phyloP scores from a whole-genome alignment of 2,329 filamentous ascomycete species.

The Calonectria henricotiae region DNA sequence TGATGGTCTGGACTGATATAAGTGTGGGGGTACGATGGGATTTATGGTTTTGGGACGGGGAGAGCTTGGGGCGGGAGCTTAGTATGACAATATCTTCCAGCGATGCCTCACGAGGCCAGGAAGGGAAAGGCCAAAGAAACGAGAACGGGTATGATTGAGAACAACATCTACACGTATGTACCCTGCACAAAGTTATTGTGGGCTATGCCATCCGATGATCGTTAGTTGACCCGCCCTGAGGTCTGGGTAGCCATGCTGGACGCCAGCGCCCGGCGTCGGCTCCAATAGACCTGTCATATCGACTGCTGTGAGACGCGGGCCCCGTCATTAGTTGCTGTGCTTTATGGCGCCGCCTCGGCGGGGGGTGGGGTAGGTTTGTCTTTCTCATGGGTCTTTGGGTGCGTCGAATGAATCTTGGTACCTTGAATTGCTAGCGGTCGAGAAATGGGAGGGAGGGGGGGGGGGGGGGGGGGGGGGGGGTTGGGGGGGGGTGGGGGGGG shows the following conservation, averaged over 20 bases:
- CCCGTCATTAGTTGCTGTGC: slow-evolving; percentile 49
- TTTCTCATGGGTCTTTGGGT: slow-evolving; percentile 14
- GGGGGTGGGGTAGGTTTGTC: slow-evolving; percentile 44
- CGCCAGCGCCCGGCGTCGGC: slow-evolving; percentile 44
- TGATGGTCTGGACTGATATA: slow-evolving; percentile 33
- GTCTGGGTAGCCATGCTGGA: slow-evolving; percentile 49
- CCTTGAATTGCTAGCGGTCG: slow-evolving; percentile 3
- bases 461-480: neutral
- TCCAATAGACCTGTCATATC: slow-evolving; percentile 59
- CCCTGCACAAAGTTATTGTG: slow-evolving; percentile 46
- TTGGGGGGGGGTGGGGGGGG: too few species aligned
- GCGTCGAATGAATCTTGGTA: slow-evolving; percentile 5
- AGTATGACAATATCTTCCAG: slow-evolving; percentile 40
- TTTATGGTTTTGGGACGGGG: slow-evolving; percentile 56
- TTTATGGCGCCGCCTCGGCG: slow-evolving; percentile 47
- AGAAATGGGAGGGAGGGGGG: slow-evolving; percentile 10
- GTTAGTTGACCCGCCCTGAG: slow-evolving; percentile 48
- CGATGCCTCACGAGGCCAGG: slow-evolving; percentile 42
- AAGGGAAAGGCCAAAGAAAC: slow-evolving; percentile 49
- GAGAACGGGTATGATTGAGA: slow-evolving; percentile 36
- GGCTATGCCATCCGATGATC: slow-evolving; percentile 51
- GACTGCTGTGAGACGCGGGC: slow-evolving; percentile 53
- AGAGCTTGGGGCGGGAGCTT: slow-evolving; percentile 35
- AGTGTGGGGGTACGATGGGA: slow-evolving; percentile 53
- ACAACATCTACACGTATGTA: slow-evolving; percentile 41